These are phyloP conservation scores for Mucor plumbeus DNA, from an alignment of 371 early-diverging fungal species.

Conservation along the genomic window DNA sequence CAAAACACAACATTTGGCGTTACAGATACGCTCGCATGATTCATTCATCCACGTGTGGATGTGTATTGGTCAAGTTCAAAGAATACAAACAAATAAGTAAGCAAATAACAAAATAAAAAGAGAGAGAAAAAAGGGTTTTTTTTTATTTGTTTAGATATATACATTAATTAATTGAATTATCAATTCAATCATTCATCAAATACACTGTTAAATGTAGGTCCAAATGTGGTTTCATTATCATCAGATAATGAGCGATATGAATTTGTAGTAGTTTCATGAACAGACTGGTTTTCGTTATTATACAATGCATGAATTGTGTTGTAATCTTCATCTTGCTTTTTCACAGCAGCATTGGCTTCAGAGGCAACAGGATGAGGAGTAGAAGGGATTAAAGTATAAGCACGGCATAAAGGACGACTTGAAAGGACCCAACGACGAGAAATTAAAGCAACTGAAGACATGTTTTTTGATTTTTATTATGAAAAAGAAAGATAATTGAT, in stretches of 20 bases:
- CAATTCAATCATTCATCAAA: constrained; percentile 22
- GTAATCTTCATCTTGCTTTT: not conserved
- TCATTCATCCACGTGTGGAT: not conserved
- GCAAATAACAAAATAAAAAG: not conserved
- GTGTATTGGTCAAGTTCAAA: not conserved
- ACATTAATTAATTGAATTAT: not conserved
- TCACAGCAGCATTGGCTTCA: not conserved
- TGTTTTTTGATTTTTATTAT: not conserved
- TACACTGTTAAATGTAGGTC: constrained; percentile 24
- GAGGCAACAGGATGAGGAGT: constrained; percentile 8
- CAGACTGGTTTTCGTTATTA: constrained; percentile 30
- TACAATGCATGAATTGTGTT: constrained; percentile 24
- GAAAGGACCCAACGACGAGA: constrained; percentile 9
- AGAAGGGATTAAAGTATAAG: constrained; percentile 12
- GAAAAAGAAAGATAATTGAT: not conserved
- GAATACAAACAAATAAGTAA: not conserved
- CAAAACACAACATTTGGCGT: constrained; percentile 8
- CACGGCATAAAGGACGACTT: not conserved
- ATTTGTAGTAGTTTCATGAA: constrained; percentile 12
- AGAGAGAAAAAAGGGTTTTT: not conserved
- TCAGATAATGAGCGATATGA: constrained; percentile 18
- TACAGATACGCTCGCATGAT: not conserved
- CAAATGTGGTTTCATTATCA: constrained; percentile 14
- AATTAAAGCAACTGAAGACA: not conserved
- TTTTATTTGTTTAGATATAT: not conserved